Evolutionary conservation across 495 filamentous ascomycete genomes (phyloP).

Genomic region (Cercophora sp.): DNA sequence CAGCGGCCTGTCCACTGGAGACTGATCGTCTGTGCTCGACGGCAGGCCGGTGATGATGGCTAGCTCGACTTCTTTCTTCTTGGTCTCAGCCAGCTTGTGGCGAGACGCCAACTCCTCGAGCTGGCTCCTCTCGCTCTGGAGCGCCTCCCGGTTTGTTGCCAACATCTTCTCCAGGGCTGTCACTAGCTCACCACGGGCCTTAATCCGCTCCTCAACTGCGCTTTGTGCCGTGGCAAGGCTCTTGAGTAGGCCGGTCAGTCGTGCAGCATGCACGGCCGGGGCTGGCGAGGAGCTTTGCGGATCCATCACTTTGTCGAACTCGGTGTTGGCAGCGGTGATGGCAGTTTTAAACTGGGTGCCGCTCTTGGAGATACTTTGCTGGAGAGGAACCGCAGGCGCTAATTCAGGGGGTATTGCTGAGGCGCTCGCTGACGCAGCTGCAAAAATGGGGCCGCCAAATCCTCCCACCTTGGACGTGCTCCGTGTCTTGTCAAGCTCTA

Average conservation of each 20-base stretch:
- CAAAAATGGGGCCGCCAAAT: constrained; percentile 67
- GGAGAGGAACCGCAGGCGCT: constrained; percentile 64
- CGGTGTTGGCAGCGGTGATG: constrained; percentile 63
- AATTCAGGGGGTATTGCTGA: constrained; percentile 70
- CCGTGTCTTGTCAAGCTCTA: constrained; percentile 78
- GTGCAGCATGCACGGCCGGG: constrained; percentile 86
- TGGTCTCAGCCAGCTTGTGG: constrained; percentile 63
- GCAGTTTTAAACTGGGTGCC: constrained; percentile 57
- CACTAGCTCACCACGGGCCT: constrained; percentile 74
- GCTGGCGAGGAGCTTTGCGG: constrained; percentile 60
- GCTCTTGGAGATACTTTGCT: constrained; percentile 68
- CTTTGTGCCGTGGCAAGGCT: constrained; percentile 85
- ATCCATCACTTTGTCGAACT: constrained; percentile 78
- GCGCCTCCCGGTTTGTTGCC: constrained; percentile 62
- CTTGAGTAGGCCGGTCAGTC: constrained; percentile 81
- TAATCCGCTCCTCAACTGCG: constrained; percentile 85
- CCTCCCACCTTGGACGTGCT: constrained; percentile 56
- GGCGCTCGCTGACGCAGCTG: constrained; percentile 46
- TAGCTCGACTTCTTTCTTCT: constrained; percentile 83
- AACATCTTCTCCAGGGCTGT: constrained; percentile 78
- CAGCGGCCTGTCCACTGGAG: constrained; percentile 35
- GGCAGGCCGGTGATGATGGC: constrained; percentile 79
- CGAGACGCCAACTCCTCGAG: constrained; percentile 55
- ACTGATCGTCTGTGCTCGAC: constrained; percentile 38
- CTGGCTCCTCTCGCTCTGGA: constrained; percentile 63